Conservation (phyloP, 2,329 filamentous ascomycete species). For the Knufia petricola region DNA sequence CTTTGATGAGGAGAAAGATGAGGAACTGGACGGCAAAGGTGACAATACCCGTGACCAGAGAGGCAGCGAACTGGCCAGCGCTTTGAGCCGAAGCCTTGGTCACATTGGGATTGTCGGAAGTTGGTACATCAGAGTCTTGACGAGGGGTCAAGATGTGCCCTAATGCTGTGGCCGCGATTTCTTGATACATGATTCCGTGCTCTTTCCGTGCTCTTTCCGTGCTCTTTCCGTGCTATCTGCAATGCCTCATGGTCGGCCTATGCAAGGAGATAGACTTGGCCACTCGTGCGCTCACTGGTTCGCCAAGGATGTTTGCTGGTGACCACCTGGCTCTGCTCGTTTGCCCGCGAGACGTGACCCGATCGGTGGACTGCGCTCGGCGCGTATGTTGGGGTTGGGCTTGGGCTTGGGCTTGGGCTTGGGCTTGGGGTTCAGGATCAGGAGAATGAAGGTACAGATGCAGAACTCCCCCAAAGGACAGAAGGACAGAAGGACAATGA, state of each 20-base stretch:
- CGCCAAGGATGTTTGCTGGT: not conserved
- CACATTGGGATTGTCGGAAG: conserved; percentile 1
- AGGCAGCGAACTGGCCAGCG: conserved; percentile 50
- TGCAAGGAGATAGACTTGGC: not conserved
- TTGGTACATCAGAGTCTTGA: not conserved
- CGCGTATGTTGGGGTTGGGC: not conserved
- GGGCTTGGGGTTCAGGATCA: not conserved
- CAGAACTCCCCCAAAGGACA: not conserved
- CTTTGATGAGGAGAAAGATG: conserved; percentile 66
- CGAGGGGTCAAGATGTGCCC: not conserved
- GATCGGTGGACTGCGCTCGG: not conserved
- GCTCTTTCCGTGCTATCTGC: too few relatives aligned
- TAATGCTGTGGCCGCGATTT: not conserved
- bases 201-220: not conserved
- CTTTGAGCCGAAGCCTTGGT: conserved; percentile 15
- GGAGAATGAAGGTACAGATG: not conserved
- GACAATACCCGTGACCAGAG: conserved; percentile 51
- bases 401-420: too few relatives aligned
- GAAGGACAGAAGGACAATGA: not conserved
- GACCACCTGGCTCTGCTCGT: not conserved
- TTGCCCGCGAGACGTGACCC: not conserved
- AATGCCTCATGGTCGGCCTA: too few relatives aligned
- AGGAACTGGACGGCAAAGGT: conserved; percentile 55
- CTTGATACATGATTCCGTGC: not conserved
- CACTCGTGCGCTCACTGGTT: not conserved